These are phyloP conservation scores for Terfezia claveryi DNA, from an alignment of 495 filamentous ascomycete genomes.

Conservation along the genomic window DNA sequence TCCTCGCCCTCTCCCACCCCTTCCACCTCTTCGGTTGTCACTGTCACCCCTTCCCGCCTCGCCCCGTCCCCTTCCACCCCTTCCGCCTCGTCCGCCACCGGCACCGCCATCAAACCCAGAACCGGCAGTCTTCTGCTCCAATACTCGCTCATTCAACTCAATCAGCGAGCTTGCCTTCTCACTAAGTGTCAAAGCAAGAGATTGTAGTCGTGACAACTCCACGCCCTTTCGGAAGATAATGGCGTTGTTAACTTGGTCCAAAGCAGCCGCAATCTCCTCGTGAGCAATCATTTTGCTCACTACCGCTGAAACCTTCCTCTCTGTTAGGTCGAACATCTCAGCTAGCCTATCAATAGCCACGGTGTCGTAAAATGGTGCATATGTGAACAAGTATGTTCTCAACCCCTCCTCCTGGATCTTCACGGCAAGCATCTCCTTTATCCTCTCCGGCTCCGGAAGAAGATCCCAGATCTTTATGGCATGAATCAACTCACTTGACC, in stretches of 20 bases:
- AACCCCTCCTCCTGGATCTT: constrained; percentile 98
- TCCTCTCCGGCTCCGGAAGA: constrained; percentile 67
- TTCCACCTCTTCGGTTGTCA: constrained; percentile 11
- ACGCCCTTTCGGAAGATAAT: constrained; percentile 99
- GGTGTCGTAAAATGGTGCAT: constrained; percentile 97
- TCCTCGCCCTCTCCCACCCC: constrained; percentile 7
- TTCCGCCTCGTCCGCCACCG: constrained; percentile 44
- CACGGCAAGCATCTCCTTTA: constrained; percentile 88
- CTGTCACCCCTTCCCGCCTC: constrained; percentile 22
- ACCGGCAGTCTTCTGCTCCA: constrained; percentile 91
- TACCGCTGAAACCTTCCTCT: constrained; percentile 77
- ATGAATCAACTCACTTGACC: constrained; percentile 73
- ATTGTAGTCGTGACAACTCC: constrained; percentile 87
- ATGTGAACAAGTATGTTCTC: constrained; percentile 96
- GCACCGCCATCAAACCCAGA: constrained; percentile 72
- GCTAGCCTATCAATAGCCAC: constrained; percentile 65
- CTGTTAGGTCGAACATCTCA: constrained; percentile 82
- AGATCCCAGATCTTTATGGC: constrained; percentile 99
- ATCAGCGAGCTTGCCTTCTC: constrained; percentile 93
- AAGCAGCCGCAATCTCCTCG: constrained; percentile 83
- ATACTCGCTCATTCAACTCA: constrained; percentile 87
- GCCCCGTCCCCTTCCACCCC: constrained; percentile 47
- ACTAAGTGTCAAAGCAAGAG: constrained; percentile 72
- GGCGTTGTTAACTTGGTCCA: constrained; percentile 92
- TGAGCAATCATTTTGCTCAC: constrained; percentile 99